These are phyloP conservation scores for Rhizopogon vulgaris DNA, from an alignment of 768 basidiomycete species.

Conservation along the genomic window DNA sequence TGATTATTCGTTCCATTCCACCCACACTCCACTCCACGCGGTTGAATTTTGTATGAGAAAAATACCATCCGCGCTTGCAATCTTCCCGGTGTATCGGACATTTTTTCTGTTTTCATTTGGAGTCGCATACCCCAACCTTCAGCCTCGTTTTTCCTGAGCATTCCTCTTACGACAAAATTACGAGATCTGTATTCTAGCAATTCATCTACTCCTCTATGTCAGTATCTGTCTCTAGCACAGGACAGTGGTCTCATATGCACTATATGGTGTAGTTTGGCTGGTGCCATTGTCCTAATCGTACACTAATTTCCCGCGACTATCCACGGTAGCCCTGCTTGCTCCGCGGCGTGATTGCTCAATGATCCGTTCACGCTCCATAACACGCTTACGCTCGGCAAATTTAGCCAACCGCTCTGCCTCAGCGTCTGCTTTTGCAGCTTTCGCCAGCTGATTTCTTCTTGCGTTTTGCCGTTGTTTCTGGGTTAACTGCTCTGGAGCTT, in stretches of 20 bases:
- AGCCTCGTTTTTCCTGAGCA: conserved; percentile 1
- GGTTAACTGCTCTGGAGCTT: conserved; percentile 42
- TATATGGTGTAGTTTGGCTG: background rate
- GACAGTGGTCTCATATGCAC: background rate
- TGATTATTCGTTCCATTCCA: conserved; percentile 11
- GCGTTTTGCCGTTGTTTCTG: conserved; percentile 71
- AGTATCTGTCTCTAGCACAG: background rate
- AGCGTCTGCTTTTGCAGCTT: conserved; percentile 48
- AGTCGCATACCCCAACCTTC: conserved; percentile 1
- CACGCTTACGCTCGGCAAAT: conserved; percentile 54
- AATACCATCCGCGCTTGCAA: conserved; percentile 1
- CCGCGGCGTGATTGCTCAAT: conserved; percentile 33
- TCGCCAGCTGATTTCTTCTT: conserved; percentile 49
- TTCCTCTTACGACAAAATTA: background rate
- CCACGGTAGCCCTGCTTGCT: conserved; percentile 38
- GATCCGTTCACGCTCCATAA: conserved; percentile 49
- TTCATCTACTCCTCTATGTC: conserved; percentile 3
- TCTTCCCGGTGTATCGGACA: conserved; percentile 14
- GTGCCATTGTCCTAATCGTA: conserved; percentile 37
- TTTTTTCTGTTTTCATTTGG: conserved; percentile 9
- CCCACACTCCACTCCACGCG: conserved; percentile 12
- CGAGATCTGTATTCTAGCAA: conserved; percentile 8
- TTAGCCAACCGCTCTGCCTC: conserved; percentile 46
- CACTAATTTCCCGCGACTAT: conserved; percentile 50
- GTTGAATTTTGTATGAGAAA: conserved; percentile 3